Evolutionary conservation across 768 basidiomycete species (phyloP).

Genomic region (Imleria badia): DNA sequence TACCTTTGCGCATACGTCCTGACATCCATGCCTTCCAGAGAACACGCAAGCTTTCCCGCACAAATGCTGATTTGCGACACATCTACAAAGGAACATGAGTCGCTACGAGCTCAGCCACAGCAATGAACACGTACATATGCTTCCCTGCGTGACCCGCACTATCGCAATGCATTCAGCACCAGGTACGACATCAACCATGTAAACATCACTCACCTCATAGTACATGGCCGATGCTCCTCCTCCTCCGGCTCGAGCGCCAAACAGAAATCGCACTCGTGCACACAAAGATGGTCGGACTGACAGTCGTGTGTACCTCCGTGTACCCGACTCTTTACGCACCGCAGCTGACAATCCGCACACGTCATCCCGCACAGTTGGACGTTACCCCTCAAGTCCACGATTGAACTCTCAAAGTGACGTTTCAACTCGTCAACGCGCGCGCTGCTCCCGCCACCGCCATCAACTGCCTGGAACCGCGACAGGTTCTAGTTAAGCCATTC

Average conservation of each 20-base stretch:
- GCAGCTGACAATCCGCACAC: too few species aligned
- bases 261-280: too few species aligned
- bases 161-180: background rate
- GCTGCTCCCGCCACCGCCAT: conserved; percentile 19
- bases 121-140: conserved; percentile 44
- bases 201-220: conserved; percentile 42
- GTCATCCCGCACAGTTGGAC: too few species aligned
- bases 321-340: too few species aligned
- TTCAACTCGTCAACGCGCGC: conserved; percentile 49
- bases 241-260: conserved; percentile 31
- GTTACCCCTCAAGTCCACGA: too few species aligned
- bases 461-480: conserved; percentile 40
- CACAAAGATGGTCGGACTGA: too few species aligned
- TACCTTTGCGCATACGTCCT: conserved; percentile 53
- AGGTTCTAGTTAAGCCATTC: conserved; percentile 54
- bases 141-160: conserved; percentile 60
- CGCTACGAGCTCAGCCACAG: rapidly evolving
- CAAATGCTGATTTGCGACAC: conserved; percentile 47
- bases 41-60: conserved; percentile 54
- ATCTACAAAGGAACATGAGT: too few species aligned
- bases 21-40: conserved; percentile 48
- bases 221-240: conserved; percentile 41
- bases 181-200: background rate
- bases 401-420: too few species aligned
- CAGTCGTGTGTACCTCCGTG: too few species aligned